These are phyloP conservation scores for Nicotiana undulata DNA, from an alignment of 257 asterid species.

Conservation along the genomic window DNA sequence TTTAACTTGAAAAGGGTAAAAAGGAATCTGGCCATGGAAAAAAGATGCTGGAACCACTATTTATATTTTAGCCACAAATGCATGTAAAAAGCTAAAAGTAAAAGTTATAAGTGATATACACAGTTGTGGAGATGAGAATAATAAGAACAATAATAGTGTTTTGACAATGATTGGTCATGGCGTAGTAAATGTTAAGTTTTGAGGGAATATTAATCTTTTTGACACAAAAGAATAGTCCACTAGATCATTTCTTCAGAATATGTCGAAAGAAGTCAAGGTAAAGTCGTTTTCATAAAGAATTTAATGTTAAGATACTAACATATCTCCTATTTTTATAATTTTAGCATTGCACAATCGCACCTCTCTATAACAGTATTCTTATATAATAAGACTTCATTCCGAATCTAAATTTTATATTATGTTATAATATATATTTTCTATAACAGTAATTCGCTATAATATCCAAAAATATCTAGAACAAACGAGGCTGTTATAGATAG, in stretches of 20 bases:
- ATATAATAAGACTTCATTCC: too few relatives aligned
- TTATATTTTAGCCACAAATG: not conserved
- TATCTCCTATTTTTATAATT: not conserved
- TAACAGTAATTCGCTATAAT: too few relatives aligned
- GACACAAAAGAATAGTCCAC: not conserved
- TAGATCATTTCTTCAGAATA: slow-evolving; percentile 11
- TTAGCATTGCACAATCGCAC: too few relatives aligned
- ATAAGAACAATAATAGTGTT: not conserved
- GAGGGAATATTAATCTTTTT: not conserved
- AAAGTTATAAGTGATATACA: not conserved
- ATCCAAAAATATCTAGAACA: too few relatives aligned
- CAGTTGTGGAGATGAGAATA: slow-evolving; percentile 8
- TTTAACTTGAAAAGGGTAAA: slow-evolving; percentile 7
- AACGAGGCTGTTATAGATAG: too few relatives aligned
- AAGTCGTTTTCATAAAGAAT: slow-evolving; percentile 25
- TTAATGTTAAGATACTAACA: not conserved
- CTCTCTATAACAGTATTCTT: too few relatives aligned
- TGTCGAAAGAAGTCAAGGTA: slow-evolving; percentile 24
- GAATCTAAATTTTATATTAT: too few relatives aligned
- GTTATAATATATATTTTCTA: too few relatives aligned
- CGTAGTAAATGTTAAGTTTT: not conserved
- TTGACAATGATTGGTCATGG: slow-evolving; percentile 22
- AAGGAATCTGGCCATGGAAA: not conserved
- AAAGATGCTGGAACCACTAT: not conserved
- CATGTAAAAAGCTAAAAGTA: slow-evolving; percentile 9